Conservation (phyloP, 441 rosid species). For the Eutrema salsugineum region DNA sequence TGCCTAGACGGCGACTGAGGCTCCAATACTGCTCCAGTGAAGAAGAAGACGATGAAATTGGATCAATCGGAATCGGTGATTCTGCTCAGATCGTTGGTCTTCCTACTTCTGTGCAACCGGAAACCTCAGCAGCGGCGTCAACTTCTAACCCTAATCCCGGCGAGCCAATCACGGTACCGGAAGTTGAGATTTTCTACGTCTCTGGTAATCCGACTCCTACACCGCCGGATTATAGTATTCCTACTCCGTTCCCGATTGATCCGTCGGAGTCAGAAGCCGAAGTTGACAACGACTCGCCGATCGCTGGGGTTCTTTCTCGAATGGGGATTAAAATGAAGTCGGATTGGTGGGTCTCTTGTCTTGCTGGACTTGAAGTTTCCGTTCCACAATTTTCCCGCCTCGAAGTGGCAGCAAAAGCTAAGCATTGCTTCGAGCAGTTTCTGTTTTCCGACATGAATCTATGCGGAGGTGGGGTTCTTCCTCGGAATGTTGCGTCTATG, state of each 20-base stretch:
- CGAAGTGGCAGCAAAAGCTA: constrained; percentile 52
- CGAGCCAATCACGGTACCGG: constrained; percentile 44
- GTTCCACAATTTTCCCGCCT: constrained; percentile 41
- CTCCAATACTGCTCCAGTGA: constrained; percentile 50
- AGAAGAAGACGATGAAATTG: constrained; percentile 39
- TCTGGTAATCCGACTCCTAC: constrained; percentile 41
- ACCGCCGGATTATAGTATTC: constrained; percentile 17
- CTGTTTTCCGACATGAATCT: constrained; percentile 79
- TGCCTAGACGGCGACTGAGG: constrained; percentile 64
- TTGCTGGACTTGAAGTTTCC: constrained; percentile 43
- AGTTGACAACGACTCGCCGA: constrained; percentile 40
- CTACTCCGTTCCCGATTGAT: constrained; percentile 9
- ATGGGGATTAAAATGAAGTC: constrained; percentile 65
- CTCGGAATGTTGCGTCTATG: constrained; percentile 61
- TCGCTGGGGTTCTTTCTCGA: constrained; percentile 41
- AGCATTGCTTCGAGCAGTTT: constrained; percentile 73
- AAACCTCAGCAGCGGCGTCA: constrained; percentile 13
- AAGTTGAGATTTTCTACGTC: constrained; percentile 57
- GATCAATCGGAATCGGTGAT: constrained; percentile 4
- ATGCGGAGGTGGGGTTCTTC: constrained; percentile 79
- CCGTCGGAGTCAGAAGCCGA: constrained; percentile 1
- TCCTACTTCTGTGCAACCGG: constrained; percentile 23
- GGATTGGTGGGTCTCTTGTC: constrained; percentile 65
- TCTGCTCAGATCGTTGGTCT: constrained; percentile 4
- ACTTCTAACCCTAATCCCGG: constrained; percentile 31